A percentile compares a stretch with the other conserved stretches of the same genome.
phyloP scores from a whole-genome alignment of 2,329 filamentous ascomycete genomes.

The Diaporthe longicolla region DNA sequence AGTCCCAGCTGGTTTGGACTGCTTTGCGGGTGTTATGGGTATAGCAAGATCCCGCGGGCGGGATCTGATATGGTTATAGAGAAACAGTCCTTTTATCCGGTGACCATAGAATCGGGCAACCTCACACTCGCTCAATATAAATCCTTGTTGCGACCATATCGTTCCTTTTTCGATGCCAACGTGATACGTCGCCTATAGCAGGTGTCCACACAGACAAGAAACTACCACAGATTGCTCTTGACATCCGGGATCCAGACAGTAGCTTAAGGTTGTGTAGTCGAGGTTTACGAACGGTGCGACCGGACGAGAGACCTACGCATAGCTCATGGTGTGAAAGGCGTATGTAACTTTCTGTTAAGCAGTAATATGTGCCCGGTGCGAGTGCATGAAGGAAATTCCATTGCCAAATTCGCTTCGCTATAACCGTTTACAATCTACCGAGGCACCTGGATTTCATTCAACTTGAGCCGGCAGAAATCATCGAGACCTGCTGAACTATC shows the following conservation, averaged over 20 bases:
- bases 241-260: too few relatives aligned
- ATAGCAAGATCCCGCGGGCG: slow-evolving; percentile 2
- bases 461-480: background rate
- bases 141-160: background rate
- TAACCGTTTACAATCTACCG: background rate
- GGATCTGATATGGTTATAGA: background rate
- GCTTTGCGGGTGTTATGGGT: background rate
- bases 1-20: background rate
- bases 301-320: background rate
- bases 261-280: background rate
- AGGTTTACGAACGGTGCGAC: background rate
- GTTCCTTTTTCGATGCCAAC: too few relatives aligned
- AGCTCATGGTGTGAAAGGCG: background rate
- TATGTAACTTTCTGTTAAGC: background rate
- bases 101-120: background rate
- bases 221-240: too few relatives aligned
- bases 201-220: too few relatives aligned
- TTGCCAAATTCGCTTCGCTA: background rate
- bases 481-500: too few relatives aligned
- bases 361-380: accelerated
- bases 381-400: background rate
- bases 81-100: too few relatives aligned
- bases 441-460: too few relatives aligned
- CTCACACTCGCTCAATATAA: slow-evolving; percentile 11
- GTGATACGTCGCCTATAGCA: too few relatives aligned